Evolutionary conservation across 176 grass and related monocot genomes (phyloP), one percentile per base, ranked within the genome.

Genomic region (Aegilops speltoides): DNA sequence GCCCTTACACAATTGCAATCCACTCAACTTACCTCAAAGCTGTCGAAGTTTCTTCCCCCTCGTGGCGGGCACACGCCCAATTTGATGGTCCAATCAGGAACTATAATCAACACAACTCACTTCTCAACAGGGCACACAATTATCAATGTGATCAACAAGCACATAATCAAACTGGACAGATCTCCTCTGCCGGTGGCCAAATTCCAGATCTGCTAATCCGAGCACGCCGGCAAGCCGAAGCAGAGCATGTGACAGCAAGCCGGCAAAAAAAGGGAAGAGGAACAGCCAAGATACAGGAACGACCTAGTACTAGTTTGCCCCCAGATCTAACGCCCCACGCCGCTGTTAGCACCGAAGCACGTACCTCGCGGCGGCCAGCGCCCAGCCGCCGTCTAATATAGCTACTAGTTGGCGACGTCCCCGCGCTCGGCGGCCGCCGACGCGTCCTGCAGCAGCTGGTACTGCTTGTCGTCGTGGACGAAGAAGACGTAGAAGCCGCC

Each of bases 401-500:
- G 6, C 56, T 19, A 52, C 29, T 68, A 68, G 1, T 31, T 34
- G 64, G 19, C 6, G 64, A 8, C 64, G 3, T 79, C 64, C 8
- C 34, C 45, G 50, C 50, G 64, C 19, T 56, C 10, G 75, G 46
- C 45, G 43, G 46, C 84, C 6, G 66, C 65, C 31, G 74, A 48
- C 9, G 29, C 3, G 46, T 59, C 20, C 54, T 14, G 79, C 52
- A 6, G 62, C 16, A 14, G 64, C 83, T 76, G 70, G 70, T 8
- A 73, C 38, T 25, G 40, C 73, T 31, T 88, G 43, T 15, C 82
- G 20, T n/a, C 31, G 56, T 80, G 81, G 33, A 94, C 3, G 64
- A 95, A 92, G 61, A 95, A 90, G 2, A 69, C 48, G 16, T 88
- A 95, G 73, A 95, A 95, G 0, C 90, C 88, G 0, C 61, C 88